Evolutionary conservation across 2,329 filamentous ascomycete genomes (phyloP), one percentile per base, ranked within the genome.

Genomic region (Phialemonium atrogriseum): DNA sequence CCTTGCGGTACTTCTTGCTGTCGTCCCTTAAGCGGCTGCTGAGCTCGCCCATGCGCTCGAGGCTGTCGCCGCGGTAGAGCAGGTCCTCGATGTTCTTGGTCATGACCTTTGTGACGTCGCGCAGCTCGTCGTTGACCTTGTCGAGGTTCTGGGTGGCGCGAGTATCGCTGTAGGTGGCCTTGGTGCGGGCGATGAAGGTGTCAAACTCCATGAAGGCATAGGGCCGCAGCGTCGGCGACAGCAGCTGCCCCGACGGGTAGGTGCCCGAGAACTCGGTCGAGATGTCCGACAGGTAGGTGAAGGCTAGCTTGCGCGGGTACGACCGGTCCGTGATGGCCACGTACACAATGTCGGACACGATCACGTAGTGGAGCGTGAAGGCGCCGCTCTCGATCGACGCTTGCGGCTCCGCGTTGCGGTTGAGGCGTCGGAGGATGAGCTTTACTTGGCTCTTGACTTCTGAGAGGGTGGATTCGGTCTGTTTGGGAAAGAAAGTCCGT

Each of bases 1-100:
- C 91, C 54, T 82, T 80, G 51, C 82, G 77, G 62, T 98, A 98
- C 63, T 94, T 96, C 58, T 81, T 85, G 56, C 83, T 91, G 54
- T 98, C 91, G 55, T 98, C 91, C 41, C 85, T 70, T 54, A 98
- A 60, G 40, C 89, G 69, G 35, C 77, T 82, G 49, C 84, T 93
- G 53, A 95, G 82, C 64, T 96, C 89, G 39, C 91, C 89, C 91
- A 98, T 98, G 50, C 87, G 76, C 63, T 98, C 91, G 45, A 98
- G 62, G 49, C 80, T 91, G 56, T 98, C 91, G 17, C 91, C 91
- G 40, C 93, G 71, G 56, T 98, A 98, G 32, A 98, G 66, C 52
- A 98, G 64, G 58, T 98, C 91, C 68, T 98, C 91, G 46, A 98
- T 96, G 59, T 98, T 98, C 75, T 96, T 96, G 34, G 88, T 96